Base-by-base conservation (phyloP, 2,329 filamentous ascomycete species). In the Salinomyces thailandicus region DNA sequence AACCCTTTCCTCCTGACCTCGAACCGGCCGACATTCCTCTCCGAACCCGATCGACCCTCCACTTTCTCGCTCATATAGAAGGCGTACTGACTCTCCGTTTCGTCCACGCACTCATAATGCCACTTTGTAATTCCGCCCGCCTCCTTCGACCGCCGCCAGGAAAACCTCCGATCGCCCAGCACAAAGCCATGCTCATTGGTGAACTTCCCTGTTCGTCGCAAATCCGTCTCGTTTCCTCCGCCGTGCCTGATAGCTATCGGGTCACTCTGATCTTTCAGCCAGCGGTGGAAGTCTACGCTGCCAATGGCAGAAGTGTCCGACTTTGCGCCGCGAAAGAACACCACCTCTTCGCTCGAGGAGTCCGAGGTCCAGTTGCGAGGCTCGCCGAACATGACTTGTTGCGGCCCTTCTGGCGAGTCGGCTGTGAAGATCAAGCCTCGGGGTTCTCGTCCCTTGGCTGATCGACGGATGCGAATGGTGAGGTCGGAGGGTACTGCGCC, bases 371-470 rank as follows among this genome's bases (percentile, higher is more conserved):
- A 30, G 28, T 30, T n/a, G 28, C 28, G 28, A 8, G 28, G 28
- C 28, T 30, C 28, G 3, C 9, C 28, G 28, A 30, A 30, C 28
- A 30, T 30, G 28, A 30, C 15, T 30, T 30, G 28, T 30, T 30
- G 12, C 15, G 28, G 12, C 9, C 22, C 4, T 26, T 26, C 22
- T n/a, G n/a, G n/a, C n/a, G n/a, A n/a, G 8, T 30, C 28, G 28
- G 28, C 4, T 9, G 28, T 13, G 28, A 30, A 30, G 28, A 30
- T 30, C 9, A 30, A 14, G 28, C 28, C 28, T 9, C 28, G 28
- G 12, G 28, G 12, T 11, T 30, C 14, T 16, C 15, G 28, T 9
- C 28, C 28, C 15, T 30, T 30, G 12, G 28, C 11, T 3, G 28
- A 12, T 9, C 28, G 28, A 9, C 28, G 28, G 28, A 30, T 30